A percentile compares a stretch with the other conserved stretches of the same genome.
phyloP scores from a whole-genome alignment of 345 rosid species.

The Gossypium longicalyx region DNA sequence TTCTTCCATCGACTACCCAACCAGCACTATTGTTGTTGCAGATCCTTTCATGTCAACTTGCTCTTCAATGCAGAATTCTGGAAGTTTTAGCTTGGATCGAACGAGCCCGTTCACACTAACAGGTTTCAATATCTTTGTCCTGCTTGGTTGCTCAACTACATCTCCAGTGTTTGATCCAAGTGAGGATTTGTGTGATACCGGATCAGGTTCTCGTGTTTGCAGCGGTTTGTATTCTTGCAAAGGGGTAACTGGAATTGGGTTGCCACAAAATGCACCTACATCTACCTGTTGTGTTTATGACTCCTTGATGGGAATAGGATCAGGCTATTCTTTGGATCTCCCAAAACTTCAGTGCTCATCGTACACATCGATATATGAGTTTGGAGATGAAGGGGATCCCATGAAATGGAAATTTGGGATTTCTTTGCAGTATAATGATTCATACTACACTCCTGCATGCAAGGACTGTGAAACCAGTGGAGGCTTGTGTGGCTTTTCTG shows the following conservation, averaged over 20 bases:
- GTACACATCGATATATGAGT: conserved; percentile 46
- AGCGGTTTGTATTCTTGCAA: conserved; percentile 60
- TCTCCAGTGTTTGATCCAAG: conserved; percentile 57
- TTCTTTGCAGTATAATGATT: conserved; percentile 46
- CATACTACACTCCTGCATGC: conserved; percentile 35
- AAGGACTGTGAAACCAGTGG: conserved; percentile 59
- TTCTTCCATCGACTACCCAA: conserved; percentile 47
- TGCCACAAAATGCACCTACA: conserved; percentile 46
- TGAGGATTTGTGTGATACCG: conserved; percentile 47
- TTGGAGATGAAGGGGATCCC: conserved; percentile 59
- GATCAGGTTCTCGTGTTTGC: conserved; percentile 55
- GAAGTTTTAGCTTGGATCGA: conserved; percentile 52
- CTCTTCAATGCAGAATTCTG: conserved; percentile 59
- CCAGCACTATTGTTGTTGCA: conserved; percentile 32
- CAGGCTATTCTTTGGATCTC: conserved; percentile 51
- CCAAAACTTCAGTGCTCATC: conserved; percentile 67
- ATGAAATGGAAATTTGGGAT: conserved; percentile 59
- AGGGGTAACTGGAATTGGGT: conserved; percentile 54
- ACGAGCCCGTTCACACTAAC: conserved; percentile 52
- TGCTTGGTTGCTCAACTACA: conserved; percentile 62
- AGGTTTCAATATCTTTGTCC: conserved; percentile 41
- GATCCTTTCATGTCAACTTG: conserved; percentile 71
- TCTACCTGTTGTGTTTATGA: conserved; percentile 62
- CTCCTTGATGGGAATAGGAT: conserved; percentile 41
- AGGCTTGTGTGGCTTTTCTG: conserved; percentile 59